These are phyloP conservation scores for Pulchroboletus neoregius DNA, from an alignment of 1,284 basidiomycete genomes.

Conservation along the genomic window DNA sequence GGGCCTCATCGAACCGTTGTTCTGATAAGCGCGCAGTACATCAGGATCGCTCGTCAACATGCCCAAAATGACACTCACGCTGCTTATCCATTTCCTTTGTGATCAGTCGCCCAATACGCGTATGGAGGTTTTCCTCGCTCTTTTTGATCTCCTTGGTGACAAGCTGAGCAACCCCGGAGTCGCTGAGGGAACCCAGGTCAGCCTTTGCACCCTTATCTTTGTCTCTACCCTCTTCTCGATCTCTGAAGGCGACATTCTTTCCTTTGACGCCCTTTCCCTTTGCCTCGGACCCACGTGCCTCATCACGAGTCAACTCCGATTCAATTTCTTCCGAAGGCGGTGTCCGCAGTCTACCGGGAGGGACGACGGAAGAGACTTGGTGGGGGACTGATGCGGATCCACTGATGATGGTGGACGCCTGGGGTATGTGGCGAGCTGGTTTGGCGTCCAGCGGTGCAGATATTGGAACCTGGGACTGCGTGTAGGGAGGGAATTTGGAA, in stretches of 20 bases:
- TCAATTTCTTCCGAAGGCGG: constrained; percentile 73
- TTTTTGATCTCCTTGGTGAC: constrained; percentile 72
- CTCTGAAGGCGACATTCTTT: constrained; percentile 63
- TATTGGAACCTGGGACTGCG: constrained; percentile 31
- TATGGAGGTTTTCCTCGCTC: constrained; percentile 75
- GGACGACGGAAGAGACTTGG: constrained; percentile 15
- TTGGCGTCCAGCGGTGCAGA: constrained; percentile 37
- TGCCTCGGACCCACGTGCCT: constrained; percentile 47
- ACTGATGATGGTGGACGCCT: constrained; percentile 24
- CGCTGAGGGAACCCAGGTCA: constrained; percentile 45
- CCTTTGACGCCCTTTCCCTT: constrained; percentile 49
- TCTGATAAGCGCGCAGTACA: constrained; percentile 41
- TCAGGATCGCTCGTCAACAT: constrained; percentile 12
- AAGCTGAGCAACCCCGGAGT: constrained; percentile 49
- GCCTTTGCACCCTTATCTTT: constrained; percentile 41
- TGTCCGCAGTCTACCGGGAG: constrained; percentile 50
- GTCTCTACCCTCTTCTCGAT: constrained; percentile 48
- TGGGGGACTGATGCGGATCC: constrained; percentile 16
- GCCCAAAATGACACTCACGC: constrained; percentile 43
- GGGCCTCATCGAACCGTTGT: constrained; percentile 74
- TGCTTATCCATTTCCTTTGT: constrained; percentile 85
- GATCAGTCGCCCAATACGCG: constrained; percentile 66
- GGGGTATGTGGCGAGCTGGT: constrained; percentile 37
- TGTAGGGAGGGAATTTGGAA: constrained; percentile 61
- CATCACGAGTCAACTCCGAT: constrained; percentile 57